Percentiles rank a stretch among this genome's conserved stretches.
Evolutionary conservation across 331 rosid genomes (phyloP).

Genomic region (Rhamnella rubrinervis): DNA sequence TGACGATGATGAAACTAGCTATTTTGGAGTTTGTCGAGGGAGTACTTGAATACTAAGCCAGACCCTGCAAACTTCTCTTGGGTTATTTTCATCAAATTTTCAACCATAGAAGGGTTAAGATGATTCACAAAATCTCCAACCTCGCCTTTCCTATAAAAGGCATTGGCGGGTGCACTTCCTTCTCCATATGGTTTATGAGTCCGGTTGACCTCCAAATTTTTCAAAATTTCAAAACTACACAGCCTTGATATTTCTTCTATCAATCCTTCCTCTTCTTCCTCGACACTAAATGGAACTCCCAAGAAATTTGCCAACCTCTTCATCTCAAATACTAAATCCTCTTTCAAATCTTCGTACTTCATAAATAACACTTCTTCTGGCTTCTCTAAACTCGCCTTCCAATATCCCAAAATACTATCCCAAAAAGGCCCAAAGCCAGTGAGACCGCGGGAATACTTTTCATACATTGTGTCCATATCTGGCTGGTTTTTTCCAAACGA

Average conservation of each 20-base stretch:
- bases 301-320: background rate
- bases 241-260: background rate
- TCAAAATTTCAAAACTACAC: background rate
- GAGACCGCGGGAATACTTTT: background rate
- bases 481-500: too few species aligned
- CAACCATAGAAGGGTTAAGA: background rate
- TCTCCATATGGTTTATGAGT: background rate
- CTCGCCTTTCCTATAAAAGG: background rate
- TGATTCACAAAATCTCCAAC: background rate
- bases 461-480: too few species aligned
- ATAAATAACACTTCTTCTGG: background rate
- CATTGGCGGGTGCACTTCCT: background rate
- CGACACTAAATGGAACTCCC: background rate
- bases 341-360: background rate
- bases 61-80: background rate
- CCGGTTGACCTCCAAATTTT: background rate
- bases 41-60: too few species aligned
- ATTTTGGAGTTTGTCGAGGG: too few species aligned
- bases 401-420: background rate
- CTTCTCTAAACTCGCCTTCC: background rate
- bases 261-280: background rate
- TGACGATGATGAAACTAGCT: too few species aligned
- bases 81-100: background rate
- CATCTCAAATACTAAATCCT: background rate
- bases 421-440: background rate